These are phyloP conservation scores for Diversispora eburnea DNA, from an alignment of 192 early-diverging fungal genomes.

Conservation along the genomic window DNA sequence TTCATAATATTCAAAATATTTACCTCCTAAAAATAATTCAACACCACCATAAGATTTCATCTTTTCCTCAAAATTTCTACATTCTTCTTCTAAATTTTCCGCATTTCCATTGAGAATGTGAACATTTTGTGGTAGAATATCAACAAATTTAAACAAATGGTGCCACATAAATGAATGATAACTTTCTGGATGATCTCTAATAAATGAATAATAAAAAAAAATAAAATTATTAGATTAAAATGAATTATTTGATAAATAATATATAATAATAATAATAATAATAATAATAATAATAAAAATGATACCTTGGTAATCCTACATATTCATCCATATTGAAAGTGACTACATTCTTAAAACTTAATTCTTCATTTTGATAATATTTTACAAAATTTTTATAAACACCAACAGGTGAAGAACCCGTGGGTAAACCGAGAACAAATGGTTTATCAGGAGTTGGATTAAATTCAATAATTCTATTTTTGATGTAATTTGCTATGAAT, in stretches of 20 bases:
- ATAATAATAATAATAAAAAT: neutral
- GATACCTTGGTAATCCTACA: slow-evolving; percentile 72
- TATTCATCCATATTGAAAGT: slow-evolving; percentile 95
- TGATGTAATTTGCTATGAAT: slow-evolving; percentile 67
- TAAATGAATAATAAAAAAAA: too few relatives aligned
- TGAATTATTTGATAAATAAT: neutral
- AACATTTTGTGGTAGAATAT: slow-evolving; percentile 77
- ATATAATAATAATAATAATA: neutral
- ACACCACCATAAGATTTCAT: slow-evolving; percentile 78
- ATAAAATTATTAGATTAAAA: neutral
- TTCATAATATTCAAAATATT: too few relatives aligned
- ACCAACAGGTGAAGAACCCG: slow-evolving; percentile 80
- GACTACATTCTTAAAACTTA: slow-evolving; percentile 78
- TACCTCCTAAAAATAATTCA: slow-evolving; percentile 81
- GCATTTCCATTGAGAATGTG: slow-evolving; percentile 86
- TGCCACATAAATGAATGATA: slow-evolving; percentile 94
- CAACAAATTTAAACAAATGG: slow-evolving; percentile 83
- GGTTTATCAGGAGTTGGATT: slow-evolving; percentile 68
- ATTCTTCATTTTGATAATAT: slow-evolving; percentile 59
- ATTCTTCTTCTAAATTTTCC: slow-evolving; percentile 74
- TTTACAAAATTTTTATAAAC: slow-evolving; percentile 77
- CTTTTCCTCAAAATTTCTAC: slow-evolving; percentile 74
- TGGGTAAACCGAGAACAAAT: slow-evolving; percentile 84
- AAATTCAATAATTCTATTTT: slow-evolving; percentile 75
- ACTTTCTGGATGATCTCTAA: slow-evolving; percentile 77